phyloP scores from a whole-genome alignment of 148 eudicot species.

The Camellia lanceoleosa region DNA sequence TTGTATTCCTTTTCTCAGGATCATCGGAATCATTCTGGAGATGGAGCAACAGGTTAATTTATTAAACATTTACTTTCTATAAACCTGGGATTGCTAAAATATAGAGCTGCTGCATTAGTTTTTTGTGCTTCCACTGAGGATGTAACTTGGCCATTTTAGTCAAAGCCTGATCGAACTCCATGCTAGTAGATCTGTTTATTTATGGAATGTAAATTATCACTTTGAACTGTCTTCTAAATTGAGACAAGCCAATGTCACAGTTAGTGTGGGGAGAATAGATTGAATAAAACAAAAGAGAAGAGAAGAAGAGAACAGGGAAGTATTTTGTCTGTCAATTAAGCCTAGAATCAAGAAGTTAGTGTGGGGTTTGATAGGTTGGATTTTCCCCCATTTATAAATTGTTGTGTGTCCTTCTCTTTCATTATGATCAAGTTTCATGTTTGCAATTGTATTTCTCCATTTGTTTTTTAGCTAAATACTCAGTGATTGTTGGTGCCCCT shows the following conservation, averaged over 20 bases:
- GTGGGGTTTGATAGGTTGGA: neutral
- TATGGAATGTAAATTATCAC: too few relatives aligned
- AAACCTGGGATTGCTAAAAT: neutral
- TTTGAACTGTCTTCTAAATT: neutral
- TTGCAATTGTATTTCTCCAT: neutral
- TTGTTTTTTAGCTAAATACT: constrained; percentile 1
- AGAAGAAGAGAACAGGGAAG: neutral
- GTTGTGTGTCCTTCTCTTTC: neutral
- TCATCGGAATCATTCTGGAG: constrained; percentile 18
- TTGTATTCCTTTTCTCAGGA: constrained; percentile 20
- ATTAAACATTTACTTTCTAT: constrained; percentile 1
- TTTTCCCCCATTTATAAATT: neutral
- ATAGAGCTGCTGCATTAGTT: neutral
- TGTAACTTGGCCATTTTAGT: neutral
- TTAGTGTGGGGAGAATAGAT: constrained; percentile 3
- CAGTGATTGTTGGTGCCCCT: constrained; percentile 8
- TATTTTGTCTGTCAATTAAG: neutral
- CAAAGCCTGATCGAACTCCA: neutral
- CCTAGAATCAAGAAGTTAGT: neutral
- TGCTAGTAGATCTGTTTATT: neutral
- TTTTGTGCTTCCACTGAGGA: neutral
- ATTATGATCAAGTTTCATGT: neutral
- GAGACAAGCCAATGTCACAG: constrained; percentile 1
- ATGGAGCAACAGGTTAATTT: constrained; percentile 29
- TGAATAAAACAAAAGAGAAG: neutral